Conservation (phyloP, 129 eudicot species). For the Deinandra increscens region DNA sequence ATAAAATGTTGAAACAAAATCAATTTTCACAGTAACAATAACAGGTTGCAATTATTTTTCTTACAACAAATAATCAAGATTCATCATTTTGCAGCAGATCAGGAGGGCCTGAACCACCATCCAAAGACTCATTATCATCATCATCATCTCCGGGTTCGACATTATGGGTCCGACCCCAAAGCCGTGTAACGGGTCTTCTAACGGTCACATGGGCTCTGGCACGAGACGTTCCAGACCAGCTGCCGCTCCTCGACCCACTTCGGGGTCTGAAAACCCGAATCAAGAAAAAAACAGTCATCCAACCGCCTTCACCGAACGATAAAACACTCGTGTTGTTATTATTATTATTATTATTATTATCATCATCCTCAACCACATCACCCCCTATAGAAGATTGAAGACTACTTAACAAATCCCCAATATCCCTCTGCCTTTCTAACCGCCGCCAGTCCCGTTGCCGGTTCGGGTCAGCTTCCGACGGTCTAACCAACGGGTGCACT, state of each 20-base stretch:
- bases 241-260: constrained; percentile 48
- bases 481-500: constrained; percentile 70
- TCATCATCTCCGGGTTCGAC: constrained; percentile 55
- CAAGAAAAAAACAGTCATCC: constrained; percentile 70
- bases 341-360: constrained; percentile 10
- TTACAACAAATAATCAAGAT: constrained; percentile 26
- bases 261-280: constrained; percentile 62
- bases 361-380: constrained; percentile 43
- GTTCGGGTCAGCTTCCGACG: constrained; percentile 80
- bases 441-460: constrained; percentile 81
- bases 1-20: constrained; percentile 5
- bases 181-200: constrained; percentile 58
- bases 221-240: constrained; percentile 63
- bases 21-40: not conserved
- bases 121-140: constrained; percentile 54
- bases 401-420: constrained; percentile 73
- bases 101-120: constrained; percentile 48
- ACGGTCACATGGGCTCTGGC: constrained; percentile 52
- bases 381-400: constrained; percentile 65
- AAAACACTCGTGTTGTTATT: constrained; percentile 16
- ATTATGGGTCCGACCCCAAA: constrained; percentile 70
- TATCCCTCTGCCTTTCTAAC: constrained; percentile 75
- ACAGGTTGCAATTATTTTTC: not conserved
- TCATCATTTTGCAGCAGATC: constrained; percentile 29
- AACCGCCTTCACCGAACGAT: constrained; percentile 67